Evolutionary conservation across 2,329 filamentous ascomycete genomes (phyloP), one percentile per base, ranked within the genome.

Genomic region (Aspergillus ruber): DNA sequence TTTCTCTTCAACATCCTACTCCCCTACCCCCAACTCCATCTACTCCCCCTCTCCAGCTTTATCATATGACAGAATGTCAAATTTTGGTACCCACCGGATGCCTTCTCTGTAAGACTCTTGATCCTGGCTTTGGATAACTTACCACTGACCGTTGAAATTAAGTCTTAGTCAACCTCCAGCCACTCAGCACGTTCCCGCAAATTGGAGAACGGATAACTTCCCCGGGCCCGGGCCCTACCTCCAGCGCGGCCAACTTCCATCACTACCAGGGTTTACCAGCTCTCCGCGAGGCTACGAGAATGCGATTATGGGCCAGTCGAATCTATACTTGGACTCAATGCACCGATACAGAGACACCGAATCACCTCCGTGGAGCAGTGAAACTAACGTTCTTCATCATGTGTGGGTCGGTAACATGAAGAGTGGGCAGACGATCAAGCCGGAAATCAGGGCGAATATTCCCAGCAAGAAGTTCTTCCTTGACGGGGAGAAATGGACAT

Each of bases 401-500:
- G 60, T 74, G 21, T 18, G 17, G 18, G 52, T 70, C 27, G 64
- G 63, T 8, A 60, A 57, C 9, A 61, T 55, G 23, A 15, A 58
- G 27, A 56, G 53, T 41, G 56, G 54, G 33, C 65, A 68, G 39
- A 72, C 75, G 1, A 77, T 93, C 55, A 84, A 83, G 53, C 78
- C 86, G 17, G 84, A 87, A 12, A 87, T 95, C 53, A 77, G 84
- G 25, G 88, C 87, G 32, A 85, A 82, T 58, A 89, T 95, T 50
- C 88, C 94, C 65, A 39, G 17, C 36, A 94, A 95, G 59, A 90
- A 90, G 0, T 94, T 95, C 70, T 95, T 95, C 64, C 74, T 83
- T 32, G 79, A 79, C 3, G 90, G 94, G 47, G 77, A 80, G 15
- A 88, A 90, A 58, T 95, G 89, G 89, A 95, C 90, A 0, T 95